Base-by-base conservation (phyloP, 179 eudicot species). In the Gypsophila paniculata region DNA sequence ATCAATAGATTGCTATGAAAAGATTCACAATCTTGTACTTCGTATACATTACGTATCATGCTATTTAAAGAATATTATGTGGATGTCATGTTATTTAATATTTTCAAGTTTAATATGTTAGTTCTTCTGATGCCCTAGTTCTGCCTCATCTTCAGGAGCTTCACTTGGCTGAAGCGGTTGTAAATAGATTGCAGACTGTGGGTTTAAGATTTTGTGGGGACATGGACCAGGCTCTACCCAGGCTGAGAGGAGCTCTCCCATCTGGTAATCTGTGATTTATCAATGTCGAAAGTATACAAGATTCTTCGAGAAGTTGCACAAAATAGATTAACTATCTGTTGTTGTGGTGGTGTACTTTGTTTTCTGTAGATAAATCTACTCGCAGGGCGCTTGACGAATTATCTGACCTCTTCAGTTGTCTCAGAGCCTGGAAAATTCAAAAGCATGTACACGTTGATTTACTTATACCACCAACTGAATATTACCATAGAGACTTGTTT, bases 171-270 rank as follows among this genome's bases (percentile, higher is more conserved):
- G 99, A 94, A 86, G 92, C 83, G 72, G 85, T 82, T 70, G 89
- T 94, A 67, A 88, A 94, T 86, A 89, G 96, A 77, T 84, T 94
- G 76, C 99, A 94, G 77, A 91, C 94, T 8, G 96, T 91, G 5
- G 90, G 91, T 65, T 82, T 86, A 69, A 83, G 97, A 75, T 94
- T 91, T 61, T 94, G 99, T 74, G 99, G 92, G 79, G 81, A 71
- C 83, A 90, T 89, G 44, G 94, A 91, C 78, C 91, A 90, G 78
- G 91, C 90, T 36, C 88, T 94, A 77, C 94, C 99, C 21, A 88
- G 97, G 80, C 66, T 94, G 82, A 85, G 99, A 78, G 97, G 97
- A 62, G 99, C 97, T 61, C 91, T 94, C 75, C 99, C 92, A 78
- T 79, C 91, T 72, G 98, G 97, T 89, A 83, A 54, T 58, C 26